phyloP scores from a whole-genome alignment of 305 asterid species.

The Fraxinus xanthoxyloides region DNA sequence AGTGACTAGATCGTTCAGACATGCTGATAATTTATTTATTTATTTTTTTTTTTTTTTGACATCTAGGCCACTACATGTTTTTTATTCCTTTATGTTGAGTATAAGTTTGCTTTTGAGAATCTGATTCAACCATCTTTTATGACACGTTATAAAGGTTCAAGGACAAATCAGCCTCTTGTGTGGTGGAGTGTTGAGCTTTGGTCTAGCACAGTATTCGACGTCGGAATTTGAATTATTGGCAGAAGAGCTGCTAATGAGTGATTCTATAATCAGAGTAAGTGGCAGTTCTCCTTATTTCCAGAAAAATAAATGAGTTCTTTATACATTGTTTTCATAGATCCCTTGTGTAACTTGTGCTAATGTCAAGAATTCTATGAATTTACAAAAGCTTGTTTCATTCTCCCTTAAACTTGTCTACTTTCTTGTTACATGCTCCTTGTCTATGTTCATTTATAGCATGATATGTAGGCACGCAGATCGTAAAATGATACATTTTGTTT shows the following conservation, averaged over 20 bases:
- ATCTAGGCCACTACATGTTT: conserved; percentile 3
- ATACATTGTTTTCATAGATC: background rate
- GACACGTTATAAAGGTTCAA: conserved; percentile 67
- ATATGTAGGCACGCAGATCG: background rate
- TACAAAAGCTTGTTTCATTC: background rate
- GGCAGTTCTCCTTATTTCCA: background rate
- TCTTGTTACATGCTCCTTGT: background rate
- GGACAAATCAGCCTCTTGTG: conserved; percentile 89
- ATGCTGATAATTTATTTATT: conserved; percentile 8
- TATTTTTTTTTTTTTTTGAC: background rate
- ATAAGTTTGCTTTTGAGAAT: conserved; percentile 10
- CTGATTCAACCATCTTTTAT: conserved; percentile 20
- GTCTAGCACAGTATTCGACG: conserved; percentile 84
- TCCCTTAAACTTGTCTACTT: background rate
- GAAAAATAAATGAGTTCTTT: conserved; percentile 4
- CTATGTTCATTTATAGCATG: background rate
- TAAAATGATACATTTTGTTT: background rate
- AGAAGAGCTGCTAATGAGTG: conserved; percentile 97
- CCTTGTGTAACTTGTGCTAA: background rate
- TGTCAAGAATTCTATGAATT: background rate
- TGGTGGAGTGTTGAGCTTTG: conserved; percentile 85
- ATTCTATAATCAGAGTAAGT: conserved; percentile 82
- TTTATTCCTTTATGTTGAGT: background rate
- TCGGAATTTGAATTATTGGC: conserved; percentile 96
- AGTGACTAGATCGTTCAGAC: background rate